phyloP scores from a whole-genome alignment of 1,284 basidiomycete genomes.

The Flammula alnicola region DNA sequence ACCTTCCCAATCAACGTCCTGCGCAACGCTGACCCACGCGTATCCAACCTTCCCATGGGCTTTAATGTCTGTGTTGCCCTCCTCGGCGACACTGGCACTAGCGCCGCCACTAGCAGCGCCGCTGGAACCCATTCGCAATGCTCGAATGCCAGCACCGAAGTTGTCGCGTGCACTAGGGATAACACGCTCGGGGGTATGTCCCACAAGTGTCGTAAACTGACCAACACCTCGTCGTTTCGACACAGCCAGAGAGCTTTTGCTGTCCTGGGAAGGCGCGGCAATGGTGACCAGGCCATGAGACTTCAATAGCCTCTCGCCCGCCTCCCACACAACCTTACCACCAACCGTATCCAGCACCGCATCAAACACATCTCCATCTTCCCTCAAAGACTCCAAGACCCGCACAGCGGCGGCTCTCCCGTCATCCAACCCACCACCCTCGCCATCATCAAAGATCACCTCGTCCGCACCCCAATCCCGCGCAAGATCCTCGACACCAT shows the following conservation, averaged over 20 bases:
- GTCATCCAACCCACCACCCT: constrained; percentile 36
- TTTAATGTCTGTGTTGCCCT: constrained; percentile 24
- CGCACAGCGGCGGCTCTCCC: constrained; percentile 52
- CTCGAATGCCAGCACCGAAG: constrained; percentile 70
- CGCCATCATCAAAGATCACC: constrained; percentile 60
- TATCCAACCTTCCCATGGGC: constrained; percentile 57
- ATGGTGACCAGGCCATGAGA: constrained; percentile 23
- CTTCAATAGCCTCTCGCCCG: constrained; percentile 63
- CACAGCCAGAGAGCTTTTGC: constrained; percentile 5
- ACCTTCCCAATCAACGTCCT: constrained; percentile 83
- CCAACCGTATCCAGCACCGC: constrained; percentile 83
- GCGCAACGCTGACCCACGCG: constrained; percentile 73
- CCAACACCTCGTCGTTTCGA: constrained; percentile 34
- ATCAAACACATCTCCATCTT: constrained; percentile 69
- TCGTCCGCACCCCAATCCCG: constrained; percentile 69
- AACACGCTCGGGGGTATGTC: constrained; percentile 62
- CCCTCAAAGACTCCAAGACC: constrained; percentile 57
- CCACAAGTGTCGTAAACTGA: constrained; percentile 79
- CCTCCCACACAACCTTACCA: constrained; percentile 76
- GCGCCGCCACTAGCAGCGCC: constrained; percentile 32
- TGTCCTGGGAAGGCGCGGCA: background rate
- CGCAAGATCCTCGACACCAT: constrained; percentile 55
- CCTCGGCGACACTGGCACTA: constrained; percentile 17
- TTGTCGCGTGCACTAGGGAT: constrained; percentile 73
- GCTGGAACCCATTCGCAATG: constrained; percentile 48